Conservation (phyloP, 176 grass and related monocot genomes). For the Urochloa ruziziensis region DNA sequence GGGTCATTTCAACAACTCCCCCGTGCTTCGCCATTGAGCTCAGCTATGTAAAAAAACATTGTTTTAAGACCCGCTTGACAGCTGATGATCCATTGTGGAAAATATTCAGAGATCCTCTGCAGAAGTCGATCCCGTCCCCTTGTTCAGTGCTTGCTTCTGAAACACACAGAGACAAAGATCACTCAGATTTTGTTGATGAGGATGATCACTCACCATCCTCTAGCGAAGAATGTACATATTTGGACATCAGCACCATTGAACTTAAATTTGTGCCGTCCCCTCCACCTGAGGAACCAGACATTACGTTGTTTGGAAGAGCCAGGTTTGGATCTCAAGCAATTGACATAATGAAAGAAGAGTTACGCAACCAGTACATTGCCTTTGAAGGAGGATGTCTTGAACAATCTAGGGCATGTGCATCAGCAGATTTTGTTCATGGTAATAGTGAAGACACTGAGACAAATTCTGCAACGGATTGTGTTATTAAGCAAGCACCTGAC, state of each 20-base stretch:
- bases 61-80: slow-evolving; percentile 67
- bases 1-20: slow-evolving; percentile 89
- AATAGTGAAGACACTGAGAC: slow-evolving; percentile 12
- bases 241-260: slow-evolving; percentile 46
- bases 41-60: slow-evolving; percentile 78
- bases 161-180: slow-evolving; percentile 13
- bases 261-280: slow-evolving; percentile 50
- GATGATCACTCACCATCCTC: slow-evolving; percentile 2
- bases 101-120: slow-evolving; percentile 56
- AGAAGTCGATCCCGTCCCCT: slow-evolving; percentile 32
- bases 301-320: slow-evolving; percentile 91
- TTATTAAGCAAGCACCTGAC: neutral
- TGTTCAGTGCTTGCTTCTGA: slow-evolving; percentile 17
- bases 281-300: slow-evolving; percentile 32
- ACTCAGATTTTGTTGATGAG: slow-evolving; percentile 11
- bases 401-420: neutral
- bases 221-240: slow-evolving; percentile 28
- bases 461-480: neutral
- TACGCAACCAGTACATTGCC: slow-evolving; percentile 15
- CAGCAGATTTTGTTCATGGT: slow-evolving; percentile 12
- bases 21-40: slow-evolving; percentile 79
- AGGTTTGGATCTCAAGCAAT: slow-evolving; percentile 66
- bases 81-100: slow-evolving; percentile 75
- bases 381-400: slow-evolving; percentile 15
- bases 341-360: slow-evolving; percentile 59